Evolutionary conservation across 2,329 filamentous ascomycete genomes (phyloP), one percentile per base, ranked within the genome.

Genomic region (Cercospora sp.): DNA sequence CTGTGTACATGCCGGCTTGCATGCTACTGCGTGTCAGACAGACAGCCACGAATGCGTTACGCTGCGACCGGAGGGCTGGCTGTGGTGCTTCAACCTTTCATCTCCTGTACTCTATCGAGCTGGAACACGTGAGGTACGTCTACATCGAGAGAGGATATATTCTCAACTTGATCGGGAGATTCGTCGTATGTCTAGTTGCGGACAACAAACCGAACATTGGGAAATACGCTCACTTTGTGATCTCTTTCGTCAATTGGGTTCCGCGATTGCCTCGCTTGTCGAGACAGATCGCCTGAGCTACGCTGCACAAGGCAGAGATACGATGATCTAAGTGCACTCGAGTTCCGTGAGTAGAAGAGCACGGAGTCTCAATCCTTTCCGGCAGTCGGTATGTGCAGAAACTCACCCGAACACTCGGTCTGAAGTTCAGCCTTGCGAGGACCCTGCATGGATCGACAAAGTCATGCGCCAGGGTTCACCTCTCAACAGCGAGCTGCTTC

Each of bases 381-480:
- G 34, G 34, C 34, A 40, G 34, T 40, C 16, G 34, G 34, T 37
- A 53, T 28, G 24, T 53, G 21, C 49, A 53, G 18, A 53, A 13
- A 28, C 1, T 7, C 24, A 28, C 24, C 49, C 49, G 13, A 28
- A 53, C 2, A 30, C 24, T 53, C 49, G 49, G 49, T 16, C 28
- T 59, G 55, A 37, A 16, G 21, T n/a, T 59, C 55, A 59, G 55
- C 55, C 55, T 59, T 59, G 55, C 32, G 55, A 59, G 49, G 55
- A 59, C 55, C 55, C 55, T 59, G 55, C 55, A 59, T 59, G 12
- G 55, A 59, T 59, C 55, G 28, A 32, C 55, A n/a, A 53, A 21
- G 55, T 59, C 55, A 59, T 59, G 55, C 9, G 55, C 55, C 55
- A 59, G 32, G 55, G 55, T 59, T 59, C 32, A 37, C n/a, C 55